Conservation (phyloP, 208 protist genomes). For the Lotmaria passim region DNA sequence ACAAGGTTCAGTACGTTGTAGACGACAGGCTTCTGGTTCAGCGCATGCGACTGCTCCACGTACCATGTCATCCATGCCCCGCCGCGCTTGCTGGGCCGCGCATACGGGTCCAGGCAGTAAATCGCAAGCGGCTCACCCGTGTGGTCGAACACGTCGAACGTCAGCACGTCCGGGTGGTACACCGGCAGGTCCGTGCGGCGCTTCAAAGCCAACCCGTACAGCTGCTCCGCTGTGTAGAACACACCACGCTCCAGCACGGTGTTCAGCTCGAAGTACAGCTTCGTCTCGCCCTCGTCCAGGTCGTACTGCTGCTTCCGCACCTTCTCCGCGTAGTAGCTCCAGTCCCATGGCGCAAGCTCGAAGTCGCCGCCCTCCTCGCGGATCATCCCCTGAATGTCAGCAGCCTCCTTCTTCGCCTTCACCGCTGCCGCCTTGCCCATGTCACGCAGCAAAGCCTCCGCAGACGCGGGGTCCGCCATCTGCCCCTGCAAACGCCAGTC, state of each 20-base stretch:
- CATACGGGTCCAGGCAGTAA: conserved; percentile 53
- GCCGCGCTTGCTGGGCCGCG: conserved; percentile 53
- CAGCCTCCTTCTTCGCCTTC: conserved; percentile 35
- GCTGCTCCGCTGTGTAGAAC: conserved; percentile 57
- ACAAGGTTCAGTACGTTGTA: conserved; percentile 59
- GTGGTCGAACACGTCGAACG: conserved; percentile 49
- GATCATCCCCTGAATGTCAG: conserved; percentile 35
- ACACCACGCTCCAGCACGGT: conserved; percentile 57
- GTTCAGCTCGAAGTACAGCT: conserved; percentile 61
- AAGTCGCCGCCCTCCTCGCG: conserved; percentile 36
- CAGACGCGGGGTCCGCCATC: conserved; percentile 49
- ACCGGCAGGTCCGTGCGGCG: conserved; percentile 52
- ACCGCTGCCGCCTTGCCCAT: conserved; percentile 12
- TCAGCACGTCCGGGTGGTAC: conserved; percentile 47
- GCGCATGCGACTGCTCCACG: conserved; percentile 34
- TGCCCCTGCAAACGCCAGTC: conserved; percentile 52
- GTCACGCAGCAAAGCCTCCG: conserved; percentile 34
- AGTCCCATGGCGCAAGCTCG: conserved; percentile 59
- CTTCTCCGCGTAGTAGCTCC: conserved; percentile 54
- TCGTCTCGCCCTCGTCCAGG: conserved; percentile 55
- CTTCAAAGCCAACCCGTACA: conserved; percentile 56
- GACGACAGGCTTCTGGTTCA: conserved; percentile 51
- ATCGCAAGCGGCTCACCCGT: conserved; percentile 41
- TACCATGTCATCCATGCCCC: conserved; percentile 68
- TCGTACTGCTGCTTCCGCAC: conserved; percentile 48